Evolutionary conservation across 2,329 filamentous ascomycete species (phyloP).

Genomic region (Verticillium longisporum): DNA sequence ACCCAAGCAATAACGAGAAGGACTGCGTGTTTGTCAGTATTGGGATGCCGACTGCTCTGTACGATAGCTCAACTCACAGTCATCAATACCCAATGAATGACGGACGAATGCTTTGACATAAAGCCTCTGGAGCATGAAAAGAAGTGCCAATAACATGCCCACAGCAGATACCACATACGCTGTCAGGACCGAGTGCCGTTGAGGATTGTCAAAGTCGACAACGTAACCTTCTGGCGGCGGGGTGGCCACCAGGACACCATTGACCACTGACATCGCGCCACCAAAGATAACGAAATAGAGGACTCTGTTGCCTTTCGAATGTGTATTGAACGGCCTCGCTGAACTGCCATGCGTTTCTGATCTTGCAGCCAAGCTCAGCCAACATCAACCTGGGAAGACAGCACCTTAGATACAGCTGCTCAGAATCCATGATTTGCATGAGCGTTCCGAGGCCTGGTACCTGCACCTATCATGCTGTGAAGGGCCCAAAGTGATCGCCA

Average conservation of each 20-base stretch:
- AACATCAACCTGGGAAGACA: too few relatives aligned
- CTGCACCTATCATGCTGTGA: too few relatives aligned
- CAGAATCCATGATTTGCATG: too few relatives aligned
- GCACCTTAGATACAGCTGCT: too few relatives aligned
- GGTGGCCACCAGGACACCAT: constrained; percentile 8
- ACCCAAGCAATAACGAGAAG: constrained; percentile 2
- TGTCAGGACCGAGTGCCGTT: constrained; percentile 10
- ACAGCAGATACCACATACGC: constrained; percentile 16
- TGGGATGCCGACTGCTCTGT: background rate
- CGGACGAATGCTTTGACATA: constrained; percentile 18
- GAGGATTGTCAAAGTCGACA: constrained; percentile 20
- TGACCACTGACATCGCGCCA: background rate
- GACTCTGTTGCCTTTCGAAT: too few relatives aligned
- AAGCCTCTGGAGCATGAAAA: constrained; percentile 18
- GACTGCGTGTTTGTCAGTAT: background rate
- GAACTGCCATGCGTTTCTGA: background rate
- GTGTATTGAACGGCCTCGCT: background rate
- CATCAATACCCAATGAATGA: constrained; percentile 17
- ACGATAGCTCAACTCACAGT: too few relatives aligned
- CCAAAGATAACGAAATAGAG: background rate
- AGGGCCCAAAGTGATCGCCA: too few relatives aligned
- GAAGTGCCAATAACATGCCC: constrained; percentile 13
- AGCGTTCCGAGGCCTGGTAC: too few relatives aligned
- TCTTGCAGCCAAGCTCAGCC: background rate
- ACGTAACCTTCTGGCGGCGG: constrained; percentile 18